Percentiles rank a stretch among this genome's conserved stretches.
These are phyloP conservation scores for Sugiyamaella floridensis DNA, from an alignment of 805 yeast genomes.

Conservation along the genomic window DNA sequence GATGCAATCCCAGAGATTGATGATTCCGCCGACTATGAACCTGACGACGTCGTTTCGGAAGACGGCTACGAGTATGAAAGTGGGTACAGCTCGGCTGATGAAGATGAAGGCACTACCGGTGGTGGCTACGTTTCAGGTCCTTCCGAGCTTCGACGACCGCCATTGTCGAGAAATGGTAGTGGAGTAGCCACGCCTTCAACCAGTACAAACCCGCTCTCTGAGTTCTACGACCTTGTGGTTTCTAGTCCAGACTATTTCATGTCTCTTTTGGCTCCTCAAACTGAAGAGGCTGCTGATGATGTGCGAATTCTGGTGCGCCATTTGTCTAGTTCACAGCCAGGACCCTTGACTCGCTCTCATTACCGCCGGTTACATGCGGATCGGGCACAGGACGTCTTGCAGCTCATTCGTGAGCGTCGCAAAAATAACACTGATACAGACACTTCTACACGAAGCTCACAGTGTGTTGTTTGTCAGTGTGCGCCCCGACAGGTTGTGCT, in stretches of 20 bases:
- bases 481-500: slow-evolving; percentile 68
- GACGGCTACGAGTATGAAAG: slow-evolving; percentile 15
- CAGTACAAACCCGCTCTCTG: slow-evolving; percentile 6
- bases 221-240: slow-evolving; percentile 16
- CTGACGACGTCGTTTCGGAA: slow-evolving; percentile 12
- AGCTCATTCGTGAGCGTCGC: slow-evolving; percentile 15
- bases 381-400: slow-evolving; percentile 8
- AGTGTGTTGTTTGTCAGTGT: slow-evolving; percentile 76
- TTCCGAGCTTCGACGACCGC: not conserved
- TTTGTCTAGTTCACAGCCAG: slow-evolving; percentile 12
- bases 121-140: not conserved
- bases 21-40: slow-evolving; percentile 30
- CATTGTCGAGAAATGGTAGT: not conserved
- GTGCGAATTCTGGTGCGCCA: slow-evolving; percentile 29
- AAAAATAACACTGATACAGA: not conserved
- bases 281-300: slow-evolving; percentile 24
- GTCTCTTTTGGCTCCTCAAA: slow-evolving; percentile 23
- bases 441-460: slow-evolving; percentile 28
- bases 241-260: slow-evolving; percentile 24
- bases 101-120: slow-evolving; percentile 12
- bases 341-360: slow-evolving; percentile 9
- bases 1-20: slow-evolving; percentile 35
- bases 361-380: slow-evolving; percentile 3
- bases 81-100: slow-evolving; percentile 18
- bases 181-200: not conserved